phyloP scores from a whole-genome alignment of 176 grass and related monocot genomes.

The Canna indica region DNA sequence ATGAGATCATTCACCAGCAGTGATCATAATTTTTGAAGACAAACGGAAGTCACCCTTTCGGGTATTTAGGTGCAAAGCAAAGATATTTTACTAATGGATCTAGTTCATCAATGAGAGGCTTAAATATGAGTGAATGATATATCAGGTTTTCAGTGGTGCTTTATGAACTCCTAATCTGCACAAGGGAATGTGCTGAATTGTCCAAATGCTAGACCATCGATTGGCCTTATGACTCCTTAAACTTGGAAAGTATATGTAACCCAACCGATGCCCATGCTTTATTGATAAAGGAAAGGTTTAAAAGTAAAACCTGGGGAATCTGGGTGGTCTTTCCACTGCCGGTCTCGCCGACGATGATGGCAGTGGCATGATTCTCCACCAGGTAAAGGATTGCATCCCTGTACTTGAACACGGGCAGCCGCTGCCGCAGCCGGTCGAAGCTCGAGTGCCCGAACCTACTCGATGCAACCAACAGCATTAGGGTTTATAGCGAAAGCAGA shows the following conservation, averaged over 20 bases:
- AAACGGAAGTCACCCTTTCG: neutral
- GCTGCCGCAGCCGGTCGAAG: constrained; percentile 72
- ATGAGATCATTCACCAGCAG: neutral
- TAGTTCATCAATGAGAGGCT: neutral
- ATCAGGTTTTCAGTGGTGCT: neutral
- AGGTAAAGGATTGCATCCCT: constrained; percentile 76
- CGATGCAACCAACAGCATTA: constrained; percentile 2
- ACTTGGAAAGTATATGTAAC: too few relatives aligned
- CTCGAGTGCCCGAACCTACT: constrained; percentile 45
- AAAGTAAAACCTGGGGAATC: constrained; percentile 62
- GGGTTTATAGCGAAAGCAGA: neutral
- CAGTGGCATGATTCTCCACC: constrained; percentile 72
- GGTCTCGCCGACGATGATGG: constrained; percentile 86
- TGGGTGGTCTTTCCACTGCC: constrained; percentile 92
- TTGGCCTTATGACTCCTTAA: too few relatives aligned
- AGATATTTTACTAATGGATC: neutral
- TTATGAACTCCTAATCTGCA: neutral
- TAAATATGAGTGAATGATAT: neutral
- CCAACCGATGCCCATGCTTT: neutral
- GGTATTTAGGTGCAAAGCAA: neutral
- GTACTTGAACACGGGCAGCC: constrained; percentile 80
- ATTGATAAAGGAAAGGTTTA: neutral
- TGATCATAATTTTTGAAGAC: neutral
- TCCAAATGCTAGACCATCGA: too few relatives aligned
- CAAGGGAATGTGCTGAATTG: neutral